These are phyloP conservation scores for Saccharomycopsis sp. DNA, from an alignment of 805 yeast genomes.

Conservation along the genomic window DNA sequence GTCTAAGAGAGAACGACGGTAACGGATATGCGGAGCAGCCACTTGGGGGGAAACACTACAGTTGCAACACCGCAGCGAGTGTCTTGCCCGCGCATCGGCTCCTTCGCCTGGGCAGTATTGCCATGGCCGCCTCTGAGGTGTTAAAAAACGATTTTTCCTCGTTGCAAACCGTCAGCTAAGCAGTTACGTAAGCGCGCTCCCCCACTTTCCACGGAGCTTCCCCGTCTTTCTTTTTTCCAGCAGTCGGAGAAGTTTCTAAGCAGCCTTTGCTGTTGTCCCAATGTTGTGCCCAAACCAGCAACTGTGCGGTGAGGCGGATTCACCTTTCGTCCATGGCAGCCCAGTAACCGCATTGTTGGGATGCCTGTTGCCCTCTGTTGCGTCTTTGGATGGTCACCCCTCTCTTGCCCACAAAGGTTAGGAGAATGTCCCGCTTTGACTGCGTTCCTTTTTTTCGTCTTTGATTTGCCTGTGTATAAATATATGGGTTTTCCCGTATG, in stretches of 20 bases:
- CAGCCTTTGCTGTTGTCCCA: too few relatives aligned
- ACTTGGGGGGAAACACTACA: too few relatives aligned
- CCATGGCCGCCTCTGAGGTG: not conserved
- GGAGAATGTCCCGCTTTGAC: not conserved
- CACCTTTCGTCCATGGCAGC: not conserved
- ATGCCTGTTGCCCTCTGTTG: not conserved
- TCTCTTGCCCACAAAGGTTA: not conserved
- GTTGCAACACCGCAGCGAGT: too few relatives aligned
- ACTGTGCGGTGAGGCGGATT: too few relatives aligned
- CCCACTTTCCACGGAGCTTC: not conserved
- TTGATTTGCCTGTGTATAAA: not conserved
- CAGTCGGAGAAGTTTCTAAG: not conserved
- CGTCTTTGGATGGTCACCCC: not conserved
- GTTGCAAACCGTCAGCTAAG: not conserved
- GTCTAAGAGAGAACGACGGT: not conserved
- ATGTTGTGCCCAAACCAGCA: too few relatives aligned
- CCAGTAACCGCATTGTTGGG: too few relatives aligned
- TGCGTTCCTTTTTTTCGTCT: not conserved
- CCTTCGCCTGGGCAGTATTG: too few relatives aligned
- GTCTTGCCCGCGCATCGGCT: too few relatives aligned
- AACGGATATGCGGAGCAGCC: not conserved
- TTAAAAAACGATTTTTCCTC: not conserved
- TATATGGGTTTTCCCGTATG: not conserved
- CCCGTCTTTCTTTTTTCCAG: not conserved
- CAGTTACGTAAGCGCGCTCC: not conserved